A percentile compares a stretch with the other conserved stretches of the same genome.
Conservation (phyloP, 208 protist genomes). For the Leishmania mexicana region DNA sequence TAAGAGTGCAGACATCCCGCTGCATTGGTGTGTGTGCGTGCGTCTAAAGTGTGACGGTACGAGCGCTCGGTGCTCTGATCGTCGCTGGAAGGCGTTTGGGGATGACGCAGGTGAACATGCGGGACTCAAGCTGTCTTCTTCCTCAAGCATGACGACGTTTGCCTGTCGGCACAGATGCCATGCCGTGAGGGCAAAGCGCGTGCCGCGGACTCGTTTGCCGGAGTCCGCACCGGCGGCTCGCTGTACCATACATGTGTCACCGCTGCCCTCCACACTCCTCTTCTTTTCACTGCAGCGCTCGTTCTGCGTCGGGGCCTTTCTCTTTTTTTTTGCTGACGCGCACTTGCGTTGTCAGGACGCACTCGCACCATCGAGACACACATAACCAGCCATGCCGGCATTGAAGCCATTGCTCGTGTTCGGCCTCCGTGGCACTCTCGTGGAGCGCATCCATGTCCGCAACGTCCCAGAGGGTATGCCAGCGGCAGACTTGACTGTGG, state of each 20-base stretch:
- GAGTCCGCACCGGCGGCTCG: background rate
- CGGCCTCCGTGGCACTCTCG: constrained; percentile 83
- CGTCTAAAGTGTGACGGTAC: background rate
- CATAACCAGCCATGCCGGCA: constrained; percentile 6
- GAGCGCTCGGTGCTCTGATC: background rate
- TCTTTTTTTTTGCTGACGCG: background rate
- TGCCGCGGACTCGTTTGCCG: background rate
- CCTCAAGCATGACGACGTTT: background rate
- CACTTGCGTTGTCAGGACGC: background rate
- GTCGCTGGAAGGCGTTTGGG: background rate
- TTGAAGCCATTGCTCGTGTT: constrained; percentile 85
- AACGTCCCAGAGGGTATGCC: constrained; percentile 63
- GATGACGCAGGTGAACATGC: background rate
- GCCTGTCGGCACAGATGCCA: background rate
- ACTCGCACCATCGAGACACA: background rate
- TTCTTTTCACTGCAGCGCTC: background rate
- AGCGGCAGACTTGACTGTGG: constrained; percentile 67
- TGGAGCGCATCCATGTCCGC: constrained; percentile 81
- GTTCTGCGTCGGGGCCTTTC: background rate
- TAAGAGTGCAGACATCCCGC: too few species aligned
- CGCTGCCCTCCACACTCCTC: background rate
- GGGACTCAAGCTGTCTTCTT: background rate
- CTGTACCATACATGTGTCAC: background rate
- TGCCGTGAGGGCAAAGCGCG: too few species aligned
- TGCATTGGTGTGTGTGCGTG: background rate